These are phyloP conservation scores for Leishmania turanica DNA, from an alignment of 208 protist genomes.

Conservation along the genomic window DNA sequence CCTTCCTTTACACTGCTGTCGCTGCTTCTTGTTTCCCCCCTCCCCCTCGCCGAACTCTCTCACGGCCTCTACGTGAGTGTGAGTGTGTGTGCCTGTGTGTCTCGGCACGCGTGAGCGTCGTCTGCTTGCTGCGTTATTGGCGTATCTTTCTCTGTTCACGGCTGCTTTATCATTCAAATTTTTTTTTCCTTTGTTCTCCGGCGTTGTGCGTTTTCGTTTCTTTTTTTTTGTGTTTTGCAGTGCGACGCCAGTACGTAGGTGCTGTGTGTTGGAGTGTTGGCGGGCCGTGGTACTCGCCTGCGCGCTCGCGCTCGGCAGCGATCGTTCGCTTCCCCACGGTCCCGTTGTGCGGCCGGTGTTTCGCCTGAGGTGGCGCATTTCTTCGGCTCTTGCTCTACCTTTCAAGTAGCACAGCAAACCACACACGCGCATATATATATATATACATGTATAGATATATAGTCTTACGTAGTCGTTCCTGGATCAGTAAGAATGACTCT, in stretches of 20 bases:
- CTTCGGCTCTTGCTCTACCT: slow-evolving; percentile 1
- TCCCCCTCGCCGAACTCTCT: neutral
- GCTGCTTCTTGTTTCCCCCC: neutral
- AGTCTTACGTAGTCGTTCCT: neutral
- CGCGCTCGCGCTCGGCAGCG: neutral
- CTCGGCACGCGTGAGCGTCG: neutral
- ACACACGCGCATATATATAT: neutral
- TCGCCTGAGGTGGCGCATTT: neutral
- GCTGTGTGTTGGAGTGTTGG: neutral
- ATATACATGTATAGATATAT: neutral
- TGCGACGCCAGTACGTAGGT: neutral
- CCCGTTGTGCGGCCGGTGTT: neutral
- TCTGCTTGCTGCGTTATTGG: slow-evolving; percentile 2
- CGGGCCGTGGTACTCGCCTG: too few species aligned
- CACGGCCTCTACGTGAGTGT: neutral
- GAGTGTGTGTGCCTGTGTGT: neutral
- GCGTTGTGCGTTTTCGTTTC: neutral
- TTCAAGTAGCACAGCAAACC: neutral
- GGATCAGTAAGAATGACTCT: slow-evolving; percentile 1
- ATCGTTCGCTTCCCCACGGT: neutral
- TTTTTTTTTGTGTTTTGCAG: neutral
- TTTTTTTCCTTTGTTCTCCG: neutral
- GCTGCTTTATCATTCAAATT: neutral
- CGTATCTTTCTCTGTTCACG: slow-evolving; percentile 17
- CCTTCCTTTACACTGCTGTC: neutral